Evolutionary conservation across 345 rosid genomes (phyloP).

Genomic region (Arabidopsis suecica): DNA sequence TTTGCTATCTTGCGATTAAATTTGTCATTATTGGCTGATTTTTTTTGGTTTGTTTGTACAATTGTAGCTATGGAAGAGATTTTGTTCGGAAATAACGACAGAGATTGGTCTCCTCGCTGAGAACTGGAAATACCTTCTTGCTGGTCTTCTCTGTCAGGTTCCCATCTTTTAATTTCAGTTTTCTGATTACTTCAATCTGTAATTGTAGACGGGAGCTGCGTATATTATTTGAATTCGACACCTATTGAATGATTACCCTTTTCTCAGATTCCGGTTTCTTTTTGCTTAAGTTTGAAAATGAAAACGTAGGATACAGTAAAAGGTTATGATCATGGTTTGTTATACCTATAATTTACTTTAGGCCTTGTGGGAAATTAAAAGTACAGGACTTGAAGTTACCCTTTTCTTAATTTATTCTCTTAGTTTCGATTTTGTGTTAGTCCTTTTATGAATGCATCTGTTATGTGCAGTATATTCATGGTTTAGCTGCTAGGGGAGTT

Average conservation of each 20-base stretch:
- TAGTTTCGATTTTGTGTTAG: too few relatives aligned
- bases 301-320: too few relatives aligned
- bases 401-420: too few relatives aligned
- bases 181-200: conserved; percentile 5
- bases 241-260: background rate
- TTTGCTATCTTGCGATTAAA: background rate
- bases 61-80: conserved; percentile 88
- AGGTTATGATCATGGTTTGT: conserved; percentile 47
- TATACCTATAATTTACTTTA: conserved; percentile 29
- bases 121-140: conserved; percentile 90
- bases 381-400: conserved; percentile 40
- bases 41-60: background rate
- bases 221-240: background rate
- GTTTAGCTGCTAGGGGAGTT: conserved; percentile 89
- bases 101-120: conserved; percentile 85
- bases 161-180: background rate
- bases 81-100: conserved; percentile 76
- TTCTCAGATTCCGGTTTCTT: too few relatives aligned
- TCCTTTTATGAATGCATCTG: background rate
- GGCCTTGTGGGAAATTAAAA: conserved; percentile 18
- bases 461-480: conserved; percentile 81
- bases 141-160: conserved; percentile 94
- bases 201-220: conserved; percentile 11
- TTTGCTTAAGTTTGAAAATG: too few relatives aligned
- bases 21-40: conserved; percentile 10